phyloP scores from a whole-genome alignment of 1,284 basidiomycete genomes.

The Papiliotrema terrestris region DNA sequence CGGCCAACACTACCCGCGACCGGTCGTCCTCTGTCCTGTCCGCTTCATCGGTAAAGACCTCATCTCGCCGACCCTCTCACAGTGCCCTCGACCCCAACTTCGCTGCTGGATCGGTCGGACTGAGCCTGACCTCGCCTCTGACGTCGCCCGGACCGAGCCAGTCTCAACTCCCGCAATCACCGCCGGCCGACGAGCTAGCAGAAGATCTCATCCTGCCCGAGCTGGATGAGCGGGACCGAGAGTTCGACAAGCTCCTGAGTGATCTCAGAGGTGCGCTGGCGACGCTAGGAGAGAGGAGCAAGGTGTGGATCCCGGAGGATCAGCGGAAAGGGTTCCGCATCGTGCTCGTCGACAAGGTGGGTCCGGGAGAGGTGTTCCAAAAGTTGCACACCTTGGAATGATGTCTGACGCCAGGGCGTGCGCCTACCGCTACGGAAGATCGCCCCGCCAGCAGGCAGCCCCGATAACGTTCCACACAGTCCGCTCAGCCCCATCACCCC shows the following conservation, averaged over 20 bases:
- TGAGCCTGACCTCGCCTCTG: constrained; percentile 1
- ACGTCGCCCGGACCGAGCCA: background rate
- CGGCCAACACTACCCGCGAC: constrained; percentile 6
- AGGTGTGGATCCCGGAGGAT: constrained; percentile 44
- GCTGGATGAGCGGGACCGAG: constrained; percentile 21
- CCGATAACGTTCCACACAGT: constrained; percentile 57
- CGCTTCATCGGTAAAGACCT: constrained; percentile 4
- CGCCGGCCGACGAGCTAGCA: background rate
- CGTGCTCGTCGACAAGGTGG: constrained; percentile 71
- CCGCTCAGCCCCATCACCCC: constrained; percentile 86
- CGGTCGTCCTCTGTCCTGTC: constrained; percentile 13
- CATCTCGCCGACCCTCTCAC: constrained; percentile 4
- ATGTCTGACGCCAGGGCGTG: constrained; percentile 52
- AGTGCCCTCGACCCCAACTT: constrained; percentile 12
- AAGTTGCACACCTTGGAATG: too few relatives aligned
- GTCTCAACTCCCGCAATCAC: background rate
- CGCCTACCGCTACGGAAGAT: constrained; percentile 84
- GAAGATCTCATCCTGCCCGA: constrained; percentile 55
- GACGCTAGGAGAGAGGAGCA: constrained; percentile 58
- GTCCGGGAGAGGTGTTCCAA: constrained; percentile 14
- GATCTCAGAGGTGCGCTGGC: constrained; percentile 58
- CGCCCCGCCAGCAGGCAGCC: constrained; percentile 43
- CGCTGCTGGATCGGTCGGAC: background rate
- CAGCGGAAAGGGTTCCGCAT: constrained; percentile 67
- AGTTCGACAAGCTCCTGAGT: constrained; percentile 57